Percentiles rank a stretch among this genome's conserved stretches.
phyloP scores from a whole-genome alignment of 2,329 filamentous ascomycete species.

The Fusarium acutatum region DNA sequence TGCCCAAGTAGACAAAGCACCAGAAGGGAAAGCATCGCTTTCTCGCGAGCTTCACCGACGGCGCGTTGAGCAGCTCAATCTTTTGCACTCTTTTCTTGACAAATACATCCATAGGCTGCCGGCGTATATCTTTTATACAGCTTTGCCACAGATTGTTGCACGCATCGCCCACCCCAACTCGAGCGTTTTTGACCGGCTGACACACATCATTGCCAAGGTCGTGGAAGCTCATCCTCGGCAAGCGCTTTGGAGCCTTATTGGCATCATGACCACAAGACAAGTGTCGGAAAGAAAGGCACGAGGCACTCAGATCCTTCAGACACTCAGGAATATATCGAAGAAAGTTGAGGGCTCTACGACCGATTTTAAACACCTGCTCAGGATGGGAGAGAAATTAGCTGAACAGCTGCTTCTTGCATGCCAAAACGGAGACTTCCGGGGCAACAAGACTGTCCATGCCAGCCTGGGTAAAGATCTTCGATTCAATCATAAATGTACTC shows the following conservation, averaged over 20 bases:
- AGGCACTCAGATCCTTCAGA: conserved; percentile 61
- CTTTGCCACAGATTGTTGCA: conserved; percentile 93
- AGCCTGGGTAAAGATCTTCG: conserved; percentile 80
- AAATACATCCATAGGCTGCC: conserved; percentile 80
- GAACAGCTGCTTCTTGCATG: conserved; percentile 84
- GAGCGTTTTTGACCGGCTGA: conserved; percentile 79
- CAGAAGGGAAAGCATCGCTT: conserved; percentile 62
- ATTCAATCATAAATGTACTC: conserved; percentile 86
- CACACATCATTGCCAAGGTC: conserved; percentile 85
- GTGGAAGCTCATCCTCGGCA: conserved; percentile 88
- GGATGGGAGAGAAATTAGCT: conserved; percentile 82
- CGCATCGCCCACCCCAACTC: conserved; percentile 87
- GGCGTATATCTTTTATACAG: conserved; percentile 80
- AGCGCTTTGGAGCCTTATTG: conserved; percentile 88
- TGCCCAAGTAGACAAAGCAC: conserved; percentile 72
- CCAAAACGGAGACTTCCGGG: conserved; percentile 77
- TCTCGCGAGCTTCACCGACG: conserved; percentile 62
- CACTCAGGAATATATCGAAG: conserved; percentile 56
- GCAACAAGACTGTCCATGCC: conserved; percentile 71
- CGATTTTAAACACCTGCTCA: conserved; percentile 77
- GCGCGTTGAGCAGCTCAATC: conserved; percentile 71
- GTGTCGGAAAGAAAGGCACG: conserved; percentile 68
- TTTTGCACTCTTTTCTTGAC: conserved; percentile 77
- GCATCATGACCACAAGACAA: conserved; percentile 83
- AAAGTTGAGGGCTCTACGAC: conserved; percentile 60